Percentiles rank a stretch among this genome's conserved stretches.
These are phyloP conservation scores for Xylaria bambusicola DNA, from an alignment of 495 filamentous ascomycete genomes.

Conservation along the genomic window DNA sequence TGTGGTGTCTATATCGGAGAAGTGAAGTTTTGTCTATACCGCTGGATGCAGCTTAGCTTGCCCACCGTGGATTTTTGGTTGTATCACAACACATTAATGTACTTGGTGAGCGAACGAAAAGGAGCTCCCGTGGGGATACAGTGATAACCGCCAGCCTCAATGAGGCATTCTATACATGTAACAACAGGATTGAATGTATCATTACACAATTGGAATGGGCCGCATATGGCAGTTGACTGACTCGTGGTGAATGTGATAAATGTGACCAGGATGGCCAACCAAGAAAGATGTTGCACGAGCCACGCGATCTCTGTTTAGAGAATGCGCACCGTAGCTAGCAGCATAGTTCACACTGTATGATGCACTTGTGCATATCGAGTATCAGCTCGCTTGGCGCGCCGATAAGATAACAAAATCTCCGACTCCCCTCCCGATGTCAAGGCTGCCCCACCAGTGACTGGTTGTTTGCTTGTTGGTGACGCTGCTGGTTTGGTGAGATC, in stretches of 20 bases:
- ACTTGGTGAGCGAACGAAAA: neutral
- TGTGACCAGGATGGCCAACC: constrained; percentile 6
- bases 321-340: neutral
- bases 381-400: no score
- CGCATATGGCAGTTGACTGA: no score
- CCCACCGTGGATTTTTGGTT: neutral
- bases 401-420: constrained; percentile 10
- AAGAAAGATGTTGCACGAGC: constrained; percentile 9
- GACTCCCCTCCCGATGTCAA: neutral
- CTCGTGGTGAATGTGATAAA: neutral
- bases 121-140: neutral
- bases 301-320: neutral
- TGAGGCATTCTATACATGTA: neutral
- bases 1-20: no score
- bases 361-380: constrained; percentile 14
- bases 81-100: constrained; percentile 5
- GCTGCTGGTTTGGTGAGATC: neutral
- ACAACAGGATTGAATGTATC: neutral
- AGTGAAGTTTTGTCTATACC: constrained; percentile 19
- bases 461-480: neutral
- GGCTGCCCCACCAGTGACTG: neutral
- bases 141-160: no score
- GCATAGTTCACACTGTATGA: constrained; percentile 1
- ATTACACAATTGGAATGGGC: neutral
- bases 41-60: neutral